These are phyloP conservation scores for Tolypocladium sp. DNA, from an alignment of 2,329 filamentous ascomycete genomes.

Conservation along the genomic window DNA sequence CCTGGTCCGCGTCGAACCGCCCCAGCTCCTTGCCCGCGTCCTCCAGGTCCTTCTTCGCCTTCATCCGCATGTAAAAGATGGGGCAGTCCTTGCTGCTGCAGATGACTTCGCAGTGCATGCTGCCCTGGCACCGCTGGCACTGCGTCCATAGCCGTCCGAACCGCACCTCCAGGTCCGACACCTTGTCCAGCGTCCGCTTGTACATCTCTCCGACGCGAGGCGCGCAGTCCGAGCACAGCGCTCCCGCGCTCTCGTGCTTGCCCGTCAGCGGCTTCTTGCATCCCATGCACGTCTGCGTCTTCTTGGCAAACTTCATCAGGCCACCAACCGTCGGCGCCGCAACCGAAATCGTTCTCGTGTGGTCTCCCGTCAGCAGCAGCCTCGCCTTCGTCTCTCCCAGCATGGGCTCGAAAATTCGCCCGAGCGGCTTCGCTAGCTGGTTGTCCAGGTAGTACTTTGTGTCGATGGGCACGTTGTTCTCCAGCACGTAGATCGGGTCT, in stretches of 20 bases:
- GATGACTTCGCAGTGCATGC: slow-evolving; percentile 97
- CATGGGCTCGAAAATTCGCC: slow-evolving; percentile 95
- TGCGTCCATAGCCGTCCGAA: slow-evolving; percentile 96
- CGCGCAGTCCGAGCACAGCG: slow-evolving; percentile 80
- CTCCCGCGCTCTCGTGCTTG: slow-evolving; percentile 71
- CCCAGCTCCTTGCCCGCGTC: slow-evolving; percentile 85
- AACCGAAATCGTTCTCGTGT: slow-evolving; percentile 89
- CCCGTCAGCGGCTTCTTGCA: slow-evolving; percentile 91
- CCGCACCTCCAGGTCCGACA: slow-evolving; percentile 84
- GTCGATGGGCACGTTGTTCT: slow-evolving; percentile 96
- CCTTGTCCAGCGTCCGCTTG: slow-evolving; percentile 78
- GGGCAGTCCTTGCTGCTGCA: slow-evolving; percentile 94
- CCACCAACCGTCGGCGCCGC: slow-evolving; percentile 86
- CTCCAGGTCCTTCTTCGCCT: slow-evolving; percentile 97
- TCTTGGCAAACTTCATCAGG: slow-evolving; percentile 97
- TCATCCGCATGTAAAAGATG: slow-evolving; percentile 99
- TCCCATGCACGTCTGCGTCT: slow-evolving; percentile 96
- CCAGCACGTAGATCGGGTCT: slow-evolving; percentile 92
- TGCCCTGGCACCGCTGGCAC: slow-evolving; percentile 94
- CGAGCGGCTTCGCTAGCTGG: slow-evolving; percentile 88
- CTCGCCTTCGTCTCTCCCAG: slow-evolving; percentile 86
- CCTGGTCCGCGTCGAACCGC: slow-evolving; percentile 80
- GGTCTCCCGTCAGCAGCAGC: slow-evolving; percentile 79
- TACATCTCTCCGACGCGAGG: slow-evolving; percentile 87
- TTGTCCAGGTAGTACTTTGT: slow-evolving; percentile 99